Percentiles rank a stretch among this genome's conserved stretches.
Evolutionary conservation across 805 yeast genomes (phyloP).

Genomic region (Ascoidea asiatica): DNA sequence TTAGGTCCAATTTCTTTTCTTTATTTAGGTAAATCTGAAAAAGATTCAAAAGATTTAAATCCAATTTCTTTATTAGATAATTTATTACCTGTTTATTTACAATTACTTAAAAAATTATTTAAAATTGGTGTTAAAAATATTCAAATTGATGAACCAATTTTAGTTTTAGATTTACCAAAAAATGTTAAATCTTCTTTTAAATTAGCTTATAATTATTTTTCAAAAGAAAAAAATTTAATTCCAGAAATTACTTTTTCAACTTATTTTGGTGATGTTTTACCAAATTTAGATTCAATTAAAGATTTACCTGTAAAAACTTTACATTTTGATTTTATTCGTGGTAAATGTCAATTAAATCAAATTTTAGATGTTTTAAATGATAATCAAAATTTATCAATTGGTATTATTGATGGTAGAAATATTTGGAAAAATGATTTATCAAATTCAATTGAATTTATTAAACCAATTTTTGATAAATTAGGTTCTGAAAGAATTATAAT

Average conservation of each 20-base stretch:
- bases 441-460: constrained; percentile 70
- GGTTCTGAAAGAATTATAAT: constrained; percentile 81
- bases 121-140: constrained; percentile 92
- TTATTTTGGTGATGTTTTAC: constrained; percentile 97
- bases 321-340: constrained; percentile 95
- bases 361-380: constrained; percentile 54
- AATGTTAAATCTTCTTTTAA: constrained; percentile 76
- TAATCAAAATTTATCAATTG: constrained; percentile 79
- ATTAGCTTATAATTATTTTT: constrained; percentile 71
- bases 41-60: constrained; percentile 89
- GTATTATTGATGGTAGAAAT: constrained; percentile 98
- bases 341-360: constrained; percentile 88
- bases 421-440: constrained; percentile 97
- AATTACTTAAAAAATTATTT: constrained; percentile 74
- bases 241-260: constrained; percentile 80
- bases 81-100: constrained; percentile 86
- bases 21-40: constrained; percentile 94
- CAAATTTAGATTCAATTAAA: constrained; percentile 84
- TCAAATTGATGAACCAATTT: constrained; percentile 95
- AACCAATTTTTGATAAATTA: constrained; percentile 71
- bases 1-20: constrained; percentile 96
- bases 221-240: constrained; percentile 44
- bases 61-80: constrained; percentile 84
- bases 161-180: constrained; percentile 86
- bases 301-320: constrained; percentile 86